Evolutionary conservation across 1,284 basidiomycete genomes (phyloP).

Genomic region (Cryptococcus sp.): DNA sequence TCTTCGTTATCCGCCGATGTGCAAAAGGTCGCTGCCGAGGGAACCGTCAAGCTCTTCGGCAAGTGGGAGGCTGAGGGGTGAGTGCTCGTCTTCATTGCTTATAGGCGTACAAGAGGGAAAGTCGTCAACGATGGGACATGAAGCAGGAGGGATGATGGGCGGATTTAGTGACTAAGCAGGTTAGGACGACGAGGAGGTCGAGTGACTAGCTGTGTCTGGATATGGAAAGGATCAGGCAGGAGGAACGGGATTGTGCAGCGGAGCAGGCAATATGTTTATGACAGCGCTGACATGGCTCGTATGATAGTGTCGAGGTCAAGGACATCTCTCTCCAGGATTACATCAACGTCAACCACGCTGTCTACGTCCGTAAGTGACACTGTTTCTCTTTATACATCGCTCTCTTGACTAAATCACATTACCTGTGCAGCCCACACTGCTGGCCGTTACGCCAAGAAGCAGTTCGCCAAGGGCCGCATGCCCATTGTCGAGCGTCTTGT

Average conservation of each 20-base stretch:
- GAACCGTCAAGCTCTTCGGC: conserved; percentile 84
- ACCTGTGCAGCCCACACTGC: conserved; percentile 84
- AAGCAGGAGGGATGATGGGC: neutral
- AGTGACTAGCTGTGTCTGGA: neutral
- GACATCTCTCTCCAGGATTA: conserved; percentile 99
- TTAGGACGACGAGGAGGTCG: neutral
- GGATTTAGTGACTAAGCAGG: neutral
- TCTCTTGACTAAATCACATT: neutral
- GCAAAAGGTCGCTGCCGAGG: conserved; percentile 74
- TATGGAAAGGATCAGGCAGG: neutral
- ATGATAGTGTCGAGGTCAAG: conserved; percentile 88
- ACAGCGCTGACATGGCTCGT: too few species aligned
- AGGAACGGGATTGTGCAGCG: conserved; percentile 1
- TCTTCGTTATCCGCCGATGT: conserved; percentile 75
- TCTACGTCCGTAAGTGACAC: conserved; percentile 70
- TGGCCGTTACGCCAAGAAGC: conserved; percentile 98
- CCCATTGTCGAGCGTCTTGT: conserved; percentile 99
- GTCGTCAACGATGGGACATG: neutral
- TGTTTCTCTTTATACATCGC: neutral
- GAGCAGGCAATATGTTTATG: neutral
- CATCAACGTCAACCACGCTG: conserved; percentile 98
- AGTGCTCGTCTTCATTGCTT: conserved; percentile 52
- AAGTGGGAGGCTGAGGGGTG: conserved; percentile 97
- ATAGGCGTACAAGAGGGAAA: neutral
- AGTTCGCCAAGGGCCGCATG: conserved; percentile 99